These are phyloP conservation scores for Aureobasidium namibiae DNA, from an alignment of 2,329 filamentous ascomycete genomes.

Conservation along the genomic window DNA sequence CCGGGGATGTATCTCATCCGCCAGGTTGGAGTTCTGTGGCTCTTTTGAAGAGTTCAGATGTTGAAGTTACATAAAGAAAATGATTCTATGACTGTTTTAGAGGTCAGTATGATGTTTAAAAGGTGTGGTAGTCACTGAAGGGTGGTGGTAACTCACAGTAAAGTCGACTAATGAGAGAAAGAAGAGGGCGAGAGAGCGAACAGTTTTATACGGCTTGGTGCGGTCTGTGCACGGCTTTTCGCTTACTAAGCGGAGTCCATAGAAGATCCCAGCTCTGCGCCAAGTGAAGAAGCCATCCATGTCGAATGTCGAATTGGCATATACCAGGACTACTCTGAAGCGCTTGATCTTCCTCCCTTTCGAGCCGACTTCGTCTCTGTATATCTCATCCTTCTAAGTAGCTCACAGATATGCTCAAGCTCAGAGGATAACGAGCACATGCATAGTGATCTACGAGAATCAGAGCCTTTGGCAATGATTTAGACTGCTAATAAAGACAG, in stretches of 20 bases:
- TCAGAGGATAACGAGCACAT: too few relatives aligned
- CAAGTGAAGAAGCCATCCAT: too few relatives aligned
- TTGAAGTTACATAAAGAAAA: constrained; percentile 91
- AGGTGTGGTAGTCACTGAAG: background rate
- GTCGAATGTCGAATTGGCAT: background rate
- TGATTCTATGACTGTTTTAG: constrained; percentile 55
- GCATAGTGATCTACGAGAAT: too few relatives aligned
- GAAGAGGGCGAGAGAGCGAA: constrained; percentile 7
- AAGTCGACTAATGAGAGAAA: constrained; percentile 16
- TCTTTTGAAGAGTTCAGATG: constrained; percentile 87
- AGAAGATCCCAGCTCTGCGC: background rate
- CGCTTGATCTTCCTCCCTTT: constrained; percentile 12
- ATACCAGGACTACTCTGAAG: background rate
- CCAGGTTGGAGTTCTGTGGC: constrained; percentile 90
- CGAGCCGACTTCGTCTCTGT: constrained; percentile 15
- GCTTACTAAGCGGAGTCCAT: background rate
- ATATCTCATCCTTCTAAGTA: too few relatives aligned
- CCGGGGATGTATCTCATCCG: constrained; percentile 83
- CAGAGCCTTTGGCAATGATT: too few relatives aligned
- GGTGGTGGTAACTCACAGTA: background rate
- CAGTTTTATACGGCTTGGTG: background rate
- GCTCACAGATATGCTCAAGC: too few relatives aligned
- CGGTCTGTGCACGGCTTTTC: background rate
- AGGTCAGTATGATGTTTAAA: background rate
- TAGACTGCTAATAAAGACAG: too few relatives aligned